Base-by-base conservation (phyloP, 352 stramenopile species). In the Phytophthora quininea region DNA sequence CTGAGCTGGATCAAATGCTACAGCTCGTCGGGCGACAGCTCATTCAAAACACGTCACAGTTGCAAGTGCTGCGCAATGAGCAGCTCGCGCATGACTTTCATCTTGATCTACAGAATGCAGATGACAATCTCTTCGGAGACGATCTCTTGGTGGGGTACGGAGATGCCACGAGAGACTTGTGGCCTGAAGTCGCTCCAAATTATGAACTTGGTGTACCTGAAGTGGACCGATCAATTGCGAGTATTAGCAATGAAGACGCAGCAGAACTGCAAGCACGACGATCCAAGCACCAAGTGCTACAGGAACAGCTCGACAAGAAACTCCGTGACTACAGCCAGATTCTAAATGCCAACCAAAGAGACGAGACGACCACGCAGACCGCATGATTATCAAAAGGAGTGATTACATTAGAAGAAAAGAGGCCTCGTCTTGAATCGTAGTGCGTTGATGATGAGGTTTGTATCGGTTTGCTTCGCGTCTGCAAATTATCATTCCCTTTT, bases 21-120 rank as follows among this genome's bases (percentile, higher is more conserved):
- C 80, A 89, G 43, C 71, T 91, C 27, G 75, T 89, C 19, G 79
- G 82, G 11, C 75, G 82, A n/a, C 82, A 91, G 55, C 69, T 89
- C 48, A 78, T 91, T 12, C 76, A 88, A 58, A 88, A 85, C 57
- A 88, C 77, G n/a, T 88, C 78, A 4, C 76, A 88, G 31, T 55
- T 89, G 15, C 82, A 89, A 62, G 58, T 87, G 29, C 40, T 91
- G 3, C 80, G 79, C 40, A 78, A 71, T 10, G 80, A 89, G 12
- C 71, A 82, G 31, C 65, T 76, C 4, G 48, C 51, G 0, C 54
- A 59, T 11, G 56, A 55, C 14, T 60, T 74, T 8, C 24, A 75
- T 14, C 40, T 73, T 11, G 58, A 63, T 8, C 10, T 74, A 8
- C 45, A 69, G 30, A 32, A 32, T 19, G 58, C 58, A n/a, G 69